Base-by-base conservation (phyloP, 805 yeast genomes). In the Wickerhamomyces mucosus region DNA sequence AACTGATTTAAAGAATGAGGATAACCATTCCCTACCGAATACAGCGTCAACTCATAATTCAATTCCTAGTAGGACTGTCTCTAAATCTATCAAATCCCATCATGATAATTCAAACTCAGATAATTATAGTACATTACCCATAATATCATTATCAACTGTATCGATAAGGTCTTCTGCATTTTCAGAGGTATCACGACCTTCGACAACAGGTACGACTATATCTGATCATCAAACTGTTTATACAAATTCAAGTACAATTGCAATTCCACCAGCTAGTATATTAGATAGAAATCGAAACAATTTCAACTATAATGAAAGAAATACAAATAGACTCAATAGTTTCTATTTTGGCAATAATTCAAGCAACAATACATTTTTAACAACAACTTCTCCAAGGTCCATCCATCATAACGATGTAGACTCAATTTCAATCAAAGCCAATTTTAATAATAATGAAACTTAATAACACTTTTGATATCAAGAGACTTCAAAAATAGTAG, bases 251-350 rank as follows among this genome's bases (percentile, higher is more conserved):
- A 72, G 80, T 31, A 72, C 80, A 0, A 61, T 74, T 18, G 84
- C 84, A 0, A 77, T 78, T 13, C 74, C 85, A 1, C 85, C 86
- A 0, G 79, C 82, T n/a, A 72, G 80, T 40, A 74, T 78, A 8
- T 57, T 75, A 56, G 84, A 75, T 7, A 48, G 61, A 20, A 48
- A 23, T 12, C 13, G 53, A 13, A 29, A 38, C 31, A 18, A 46
- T 38, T 17, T 36, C 44, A 19, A 35, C 41, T 17, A 39, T 40
- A 17, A 38, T 40, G 26, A 40, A 35, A 37, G 38, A 42, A n/a
- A n/a, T n/a, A n/a, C n/a, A n/a, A n/a, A n/a, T n/a, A n/a, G n/a
- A n/a, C 34, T 39, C 49, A 45, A 35, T 34, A 21, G 35, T 29
- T 24, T 40, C 20, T 32, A 36, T 38, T 13, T 34, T 31, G 24